A percentile compares a stretch with the other conserved stretches of the same genome.
Evolutionary conservation across 1,139 yeast genomes (phyloP).

Genomic region (Candida neerlandica): DNA sequence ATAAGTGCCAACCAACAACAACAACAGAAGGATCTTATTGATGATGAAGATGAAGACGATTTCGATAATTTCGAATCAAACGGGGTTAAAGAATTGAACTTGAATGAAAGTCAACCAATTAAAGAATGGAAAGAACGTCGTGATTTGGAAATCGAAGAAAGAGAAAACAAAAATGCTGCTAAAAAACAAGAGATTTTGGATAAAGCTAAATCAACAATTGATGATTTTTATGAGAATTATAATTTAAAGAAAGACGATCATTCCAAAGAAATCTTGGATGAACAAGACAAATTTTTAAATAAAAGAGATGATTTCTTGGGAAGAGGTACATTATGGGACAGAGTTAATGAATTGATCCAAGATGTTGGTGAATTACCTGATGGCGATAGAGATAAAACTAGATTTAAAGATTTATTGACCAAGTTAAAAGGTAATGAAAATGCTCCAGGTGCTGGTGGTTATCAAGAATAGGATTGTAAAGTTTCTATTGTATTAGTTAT

Average conservation of each 20-base stretch:
- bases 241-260: slow-evolving; percentile 80
- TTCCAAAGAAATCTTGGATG: slow-evolving; percentile 62
- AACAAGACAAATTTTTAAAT: slow-evolving; percentile 71
- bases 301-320: slow-evolving; percentile 81
- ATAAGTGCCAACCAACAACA: slow-evolving; percentile 10
- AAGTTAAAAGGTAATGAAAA: slow-evolving; percentile 68
- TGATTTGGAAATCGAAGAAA: slow-evolving; percentile 75
- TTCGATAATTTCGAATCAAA: slow-evolving; percentile 27
- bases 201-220: slow-evolving; percentile 85
- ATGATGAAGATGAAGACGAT: slow-evolving; percentile 25
- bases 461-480: slow-evolving; percentile 17
- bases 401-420: slow-evolving; percentile 67
- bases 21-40: slow-evolving; percentile 21
- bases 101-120: slow-evolving; percentile 58
- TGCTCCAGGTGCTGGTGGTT: slow-evolving; percentile 65
- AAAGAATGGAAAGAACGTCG: slow-evolving; percentile 86
- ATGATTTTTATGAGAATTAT: slow-evolving; percentile 93
- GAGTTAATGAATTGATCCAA: slow-evolving; percentile 56
- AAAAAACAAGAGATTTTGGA: slow-evolving; percentile 70
- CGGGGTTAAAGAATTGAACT: slow-evolving; percentile 16
- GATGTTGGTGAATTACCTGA: slow-evolving; percentile 47
- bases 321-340: slow-evolving; percentile 86
- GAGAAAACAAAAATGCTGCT: slow-evolving; percentile 72
- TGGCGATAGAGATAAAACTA: slow-evolving; percentile 63
- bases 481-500: background rate